These are phyloP conservation scores for Arachis monticola DNA, from an alignment of 331 rosid genomes.

Conservation along the genomic window DNA sequence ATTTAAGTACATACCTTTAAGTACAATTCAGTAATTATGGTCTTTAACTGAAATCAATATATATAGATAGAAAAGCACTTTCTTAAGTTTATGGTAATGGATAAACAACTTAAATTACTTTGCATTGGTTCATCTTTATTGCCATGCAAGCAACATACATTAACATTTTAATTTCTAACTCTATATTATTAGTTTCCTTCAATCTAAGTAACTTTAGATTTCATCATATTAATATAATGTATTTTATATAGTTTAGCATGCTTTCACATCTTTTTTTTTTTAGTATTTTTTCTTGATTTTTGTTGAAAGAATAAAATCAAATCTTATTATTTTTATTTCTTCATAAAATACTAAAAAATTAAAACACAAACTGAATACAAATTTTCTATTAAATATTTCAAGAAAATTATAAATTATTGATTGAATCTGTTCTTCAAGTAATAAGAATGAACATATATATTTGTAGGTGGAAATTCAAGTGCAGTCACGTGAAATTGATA, in stretches of 20 bases:
- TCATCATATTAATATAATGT: conserved; percentile 35
- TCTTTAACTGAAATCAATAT: conserved; percentile 37
- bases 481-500: too few species aligned
- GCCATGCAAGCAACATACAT: conserved; percentile 46
- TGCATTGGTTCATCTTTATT: conserved; percentile 37
- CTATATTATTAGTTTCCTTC: conserved; percentile 43
- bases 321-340: too few species aligned
- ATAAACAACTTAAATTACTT: conserved; percentile 38
- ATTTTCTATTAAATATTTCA: too few species aligned
- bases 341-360: too few species aligned
- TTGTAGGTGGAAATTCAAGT: too few species aligned
- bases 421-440: too few species aligned
- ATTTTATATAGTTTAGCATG: neutral
- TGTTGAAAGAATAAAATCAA: too few species aligned
- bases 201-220: conserved; percentile 49
- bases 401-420: too few species aligned
- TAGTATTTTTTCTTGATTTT: too few species aligned
- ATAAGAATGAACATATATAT: too few species aligned
- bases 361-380: too few species aligned
- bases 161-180: conserved; percentile 16
- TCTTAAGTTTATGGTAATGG: conserved; percentile 32
- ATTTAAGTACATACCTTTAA: conserved; percentile 45
- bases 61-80: conserved; percentile 9
- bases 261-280: neutral
- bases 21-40: conserved; percentile 47